A percentile compares a stretch with the other conserved stretches of the same genome.
These are phyloP conservation scores for Neofusicoccum parvum DNA, from an alignment of 2,329 filamentous ascomycete species.

Conservation along the genomic window DNA sequence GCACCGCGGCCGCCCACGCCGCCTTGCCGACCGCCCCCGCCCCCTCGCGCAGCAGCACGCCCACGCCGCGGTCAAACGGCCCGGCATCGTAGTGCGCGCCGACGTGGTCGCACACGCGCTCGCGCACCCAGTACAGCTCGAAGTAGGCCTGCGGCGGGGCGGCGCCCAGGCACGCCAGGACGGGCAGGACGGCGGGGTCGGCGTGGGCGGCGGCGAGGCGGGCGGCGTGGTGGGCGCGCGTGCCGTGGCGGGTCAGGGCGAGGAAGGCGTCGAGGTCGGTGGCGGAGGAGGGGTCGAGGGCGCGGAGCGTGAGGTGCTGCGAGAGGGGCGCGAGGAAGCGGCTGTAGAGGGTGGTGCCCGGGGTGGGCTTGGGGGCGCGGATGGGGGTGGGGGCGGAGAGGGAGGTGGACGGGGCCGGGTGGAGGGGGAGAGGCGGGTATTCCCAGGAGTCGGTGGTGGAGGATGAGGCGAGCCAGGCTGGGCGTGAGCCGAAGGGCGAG, in stretches of 20 bases:
- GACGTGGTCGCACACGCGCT: slow-evolving; percentile 53
- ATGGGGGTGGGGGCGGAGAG: slow-evolving; percentile 51
- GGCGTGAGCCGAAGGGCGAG: slow-evolving; percentile 45
- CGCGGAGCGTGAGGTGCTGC: slow-evolving; percentile 75
- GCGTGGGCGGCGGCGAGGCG: slow-evolving; percentile 69
- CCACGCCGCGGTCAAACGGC: slow-evolving; percentile 62
- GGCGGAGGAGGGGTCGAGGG: slow-evolving; percentile 65
- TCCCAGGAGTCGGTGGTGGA: slow-evolving; percentile 14
- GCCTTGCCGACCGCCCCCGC: slow-evolving; percentile 54
- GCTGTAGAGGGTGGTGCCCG: slow-evolving; percentile 73
- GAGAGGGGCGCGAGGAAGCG: slow-evolving; percentile 75
- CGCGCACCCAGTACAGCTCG: slow-evolving; percentile 77
- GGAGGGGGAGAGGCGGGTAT: slow-evolving; percentile 50
- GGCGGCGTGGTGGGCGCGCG: slow-evolving; percentile 70
- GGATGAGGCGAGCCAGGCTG: slow-evolving; percentile 43
- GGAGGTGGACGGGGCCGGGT: slow-evolving; percentile 63
- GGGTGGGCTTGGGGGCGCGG: slow-evolving; percentile 68
- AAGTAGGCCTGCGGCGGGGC: slow-evolving; percentile 71
- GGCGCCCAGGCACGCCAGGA: slow-evolving; percentile 72
- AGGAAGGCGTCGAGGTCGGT: slow-evolving; percentile 72
- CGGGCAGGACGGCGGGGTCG: slow-evolving; percentile 70
- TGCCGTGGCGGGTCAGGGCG: slow-evolving; percentile 76
- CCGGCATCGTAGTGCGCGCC: slow-evolving; percentile 60
- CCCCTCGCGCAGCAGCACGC: slow-evolving; percentile 60
- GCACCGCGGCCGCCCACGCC: slow-evolving; percentile 60